phyloP scores from a whole-genome alignment of 2,329 filamentous ascomycete genomes.

The Helminthosporium solani region DNA sequence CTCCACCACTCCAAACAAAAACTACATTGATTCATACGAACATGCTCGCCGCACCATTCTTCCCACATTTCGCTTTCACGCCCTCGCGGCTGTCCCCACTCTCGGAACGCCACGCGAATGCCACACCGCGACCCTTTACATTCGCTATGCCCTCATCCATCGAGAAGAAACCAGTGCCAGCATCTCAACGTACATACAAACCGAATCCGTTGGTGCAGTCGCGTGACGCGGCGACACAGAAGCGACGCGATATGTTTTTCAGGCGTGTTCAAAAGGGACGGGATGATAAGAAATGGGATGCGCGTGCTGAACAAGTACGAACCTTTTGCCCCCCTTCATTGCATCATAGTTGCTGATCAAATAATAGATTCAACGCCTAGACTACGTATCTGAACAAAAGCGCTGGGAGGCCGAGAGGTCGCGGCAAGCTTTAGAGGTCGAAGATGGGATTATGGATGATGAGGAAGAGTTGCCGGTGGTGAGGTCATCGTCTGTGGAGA shows the following conservation, averaged over 20 bases:
- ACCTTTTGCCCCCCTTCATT: neutral
- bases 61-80: slow-evolving; percentile 31
- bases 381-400: slow-evolving; percentile 47
- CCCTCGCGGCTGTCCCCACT: slow-evolving; percentile 47
- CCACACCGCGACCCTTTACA: slow-evolving; percentile 23
- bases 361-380: slow-evolving; percentile 48
- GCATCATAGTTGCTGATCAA: neutral
- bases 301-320: slow-evolving; percentile 49
- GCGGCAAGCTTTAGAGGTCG: slow-evolving; percentile 40
- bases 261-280: slow-evolving; percentile 53
- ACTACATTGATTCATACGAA: too few relatives aligned
- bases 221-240: slow-evolving; percentile 63
- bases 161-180: slow-evolving; percentile 13
- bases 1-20: too few relatives aligned
- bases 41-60: slow-evolving; percentile 32
- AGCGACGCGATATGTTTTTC: slow-evolving; percentile 67
- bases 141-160: slow-evolving; percentile 31
- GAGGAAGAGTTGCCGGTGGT: slow-evolving; percentile 19
- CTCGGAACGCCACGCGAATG: slow-evolving; percentile 47
- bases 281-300: slow-evolving; percentile 50
- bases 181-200: slow-evolving; percentile 50
- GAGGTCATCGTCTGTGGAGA: slow-evolving; percentile 3
- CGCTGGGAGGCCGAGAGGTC: slow-evolving; percentile 49
- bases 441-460: slow-evolving; percentile 26
- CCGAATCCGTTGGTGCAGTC: slow-evolving; percentile 63